Evolutionary conservation across 2,329 filamentous ascomycete genomes (phyloP).

Genomic region (Grosmannia clavigera): DNA sequence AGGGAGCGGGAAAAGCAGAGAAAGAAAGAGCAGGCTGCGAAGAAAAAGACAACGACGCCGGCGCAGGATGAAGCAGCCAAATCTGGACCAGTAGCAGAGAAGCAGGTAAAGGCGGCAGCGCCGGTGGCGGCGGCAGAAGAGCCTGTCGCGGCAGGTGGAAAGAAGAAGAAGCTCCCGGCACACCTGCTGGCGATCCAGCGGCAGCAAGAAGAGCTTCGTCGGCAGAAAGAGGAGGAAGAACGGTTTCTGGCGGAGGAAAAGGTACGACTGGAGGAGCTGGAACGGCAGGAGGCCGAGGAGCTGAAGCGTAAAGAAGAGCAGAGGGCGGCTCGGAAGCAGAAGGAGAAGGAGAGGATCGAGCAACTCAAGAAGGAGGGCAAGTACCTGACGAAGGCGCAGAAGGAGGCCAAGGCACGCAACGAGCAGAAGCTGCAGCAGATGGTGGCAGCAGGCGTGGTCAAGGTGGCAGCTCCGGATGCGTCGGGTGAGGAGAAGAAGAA

Average conservation of each 20-base stretch:
- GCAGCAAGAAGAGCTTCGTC: constrained; percentile 67
- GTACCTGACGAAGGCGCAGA: constrained; percentile 75
- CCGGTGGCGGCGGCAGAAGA: constrained; percentile 18
- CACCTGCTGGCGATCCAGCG: constrained; percentile 63
- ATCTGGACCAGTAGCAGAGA: constrained; percentile 29
- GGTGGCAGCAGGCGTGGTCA: constrained; percentile 58
- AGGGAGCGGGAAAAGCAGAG: constrained; percentile 97
- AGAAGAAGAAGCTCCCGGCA: constrained; percentile 84
- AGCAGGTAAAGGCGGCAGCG: constrained; percentile 29
- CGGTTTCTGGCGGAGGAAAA: constrained; percentile 49
- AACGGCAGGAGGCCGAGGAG: constrained; percentile 54
- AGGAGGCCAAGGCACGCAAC: constrained; percentile 66
- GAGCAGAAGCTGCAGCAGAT: constrained; percentile 77
- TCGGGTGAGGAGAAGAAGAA: constrained; percentile 62
- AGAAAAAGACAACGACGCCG: constrained; percentile 59
- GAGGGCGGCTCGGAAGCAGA: constrained; percentile 69
- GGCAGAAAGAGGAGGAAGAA: constrained; percentile 51
- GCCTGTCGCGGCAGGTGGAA: constrained; percentile 36
- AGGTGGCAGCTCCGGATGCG: constrained; percentile 49
- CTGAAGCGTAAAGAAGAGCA: constrained; percentile 57
- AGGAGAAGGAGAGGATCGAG: constrained; percentile 75
- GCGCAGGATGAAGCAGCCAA: constrained; percentile 39
- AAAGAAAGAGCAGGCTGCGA: constrained; percentile 93
- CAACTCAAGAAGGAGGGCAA: constrained; percentile 82
- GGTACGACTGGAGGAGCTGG: constrained; percentile 51